Conservation (phyloP, 495 filamentous ascomycete genomes). For the Extremus antarcticus region DNA sequence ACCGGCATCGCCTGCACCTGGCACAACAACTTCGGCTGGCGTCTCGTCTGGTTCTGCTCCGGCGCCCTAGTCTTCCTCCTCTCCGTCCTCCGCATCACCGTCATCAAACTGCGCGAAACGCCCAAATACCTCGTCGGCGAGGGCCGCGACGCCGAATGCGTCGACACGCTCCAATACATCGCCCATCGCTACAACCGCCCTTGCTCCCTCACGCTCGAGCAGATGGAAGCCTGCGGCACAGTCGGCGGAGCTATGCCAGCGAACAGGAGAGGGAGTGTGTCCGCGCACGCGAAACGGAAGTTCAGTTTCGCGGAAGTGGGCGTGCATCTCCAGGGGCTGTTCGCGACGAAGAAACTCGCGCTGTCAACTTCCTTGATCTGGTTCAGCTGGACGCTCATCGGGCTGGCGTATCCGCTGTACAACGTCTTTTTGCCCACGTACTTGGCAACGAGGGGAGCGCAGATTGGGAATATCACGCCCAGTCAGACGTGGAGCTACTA, state of each 20-base stretch:
- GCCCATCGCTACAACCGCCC: conserved; percentile 52
- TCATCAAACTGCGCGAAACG: conserved; percentile 58
- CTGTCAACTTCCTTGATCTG: conserved; percentile 55
- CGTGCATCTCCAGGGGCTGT: conserved; percentile 53
- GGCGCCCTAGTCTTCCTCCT: conserved; percentile 58
- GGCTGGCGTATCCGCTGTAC: conserved; percentile 41
- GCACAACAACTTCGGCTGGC: conserved; percentile 21
- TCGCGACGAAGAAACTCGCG: conserved; percentile 47
- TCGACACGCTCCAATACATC: conserved; percentile 49
- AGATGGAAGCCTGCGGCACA: conserved; percentile 35
- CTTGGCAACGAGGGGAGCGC: conserved; percentile 31
- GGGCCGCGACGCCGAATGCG: conserved; percentile 51
- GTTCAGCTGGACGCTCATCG: conserved; percentile 60
- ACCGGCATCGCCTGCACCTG: conserved; percentile 11
- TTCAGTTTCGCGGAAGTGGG: conserved; percentile 41
- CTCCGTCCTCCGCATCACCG: conserved; percentile 52
- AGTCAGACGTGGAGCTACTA: conserved; percentile 64
- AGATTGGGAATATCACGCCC: conserved; percentile 33
- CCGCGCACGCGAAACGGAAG: conserved; percentile 19
- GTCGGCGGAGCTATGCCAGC: background rate
- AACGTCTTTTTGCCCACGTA: conserved; percentile 45
- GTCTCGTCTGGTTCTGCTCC: conserved; percentile 35
- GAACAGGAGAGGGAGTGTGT: conserved; percentile 2
- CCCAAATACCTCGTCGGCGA: conserved; percentile 60
- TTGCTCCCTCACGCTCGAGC: conserved; percentile 52